Evolutionary conservation across 176 grass and related monocot species (phyloP).

Genomic region (Oropetium thomaeum): DNA sequence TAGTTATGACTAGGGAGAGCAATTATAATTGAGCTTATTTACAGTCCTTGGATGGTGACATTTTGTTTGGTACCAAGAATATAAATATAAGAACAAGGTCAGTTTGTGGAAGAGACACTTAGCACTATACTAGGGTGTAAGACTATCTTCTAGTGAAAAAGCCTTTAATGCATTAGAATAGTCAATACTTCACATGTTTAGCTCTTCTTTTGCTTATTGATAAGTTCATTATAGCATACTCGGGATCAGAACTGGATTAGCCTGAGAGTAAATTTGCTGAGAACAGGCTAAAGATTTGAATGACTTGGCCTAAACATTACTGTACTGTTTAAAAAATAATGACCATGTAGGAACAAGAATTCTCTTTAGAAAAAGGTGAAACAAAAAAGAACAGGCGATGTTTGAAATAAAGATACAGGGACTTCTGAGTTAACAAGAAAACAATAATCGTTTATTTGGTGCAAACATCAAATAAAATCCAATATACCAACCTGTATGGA

Average conservation of each 20-base stretch:
- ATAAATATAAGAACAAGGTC: neutral
- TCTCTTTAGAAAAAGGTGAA: constrained; percentile 10
- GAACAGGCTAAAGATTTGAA: neutral
- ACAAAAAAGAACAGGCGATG: constrained; percentile 4
- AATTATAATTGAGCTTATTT: too few relatives aligned
- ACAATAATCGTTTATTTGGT: neutral
- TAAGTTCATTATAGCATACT: neutral
- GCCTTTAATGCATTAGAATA: too few relatives aligned
- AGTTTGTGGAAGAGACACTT: constrained; percentile 5
- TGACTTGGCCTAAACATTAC: neutral
- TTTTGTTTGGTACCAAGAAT: neutral
- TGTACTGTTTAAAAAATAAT: constrained; percentile 2
- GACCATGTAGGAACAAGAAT: constrained; percentile 17
- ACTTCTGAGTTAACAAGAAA: constrained; percentile 23
- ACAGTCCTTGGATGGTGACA: too few relatives aligned
- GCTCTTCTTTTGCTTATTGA: neutral
- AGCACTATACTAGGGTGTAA: neutral
- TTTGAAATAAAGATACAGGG: neutral
- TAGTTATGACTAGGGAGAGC: too few relatives aligned
- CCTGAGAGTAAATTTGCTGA: neutral
- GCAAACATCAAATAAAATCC: constrained; percentile 29
- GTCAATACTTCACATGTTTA: neutral
- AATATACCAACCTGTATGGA: constrained; percentile 57
- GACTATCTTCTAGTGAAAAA: neutral
- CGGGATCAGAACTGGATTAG: neutral